phyloP scores from a whole-genome alignment of 2,329 filamentous ascomycete species.

The Celoporthe dispersa region DNA sequence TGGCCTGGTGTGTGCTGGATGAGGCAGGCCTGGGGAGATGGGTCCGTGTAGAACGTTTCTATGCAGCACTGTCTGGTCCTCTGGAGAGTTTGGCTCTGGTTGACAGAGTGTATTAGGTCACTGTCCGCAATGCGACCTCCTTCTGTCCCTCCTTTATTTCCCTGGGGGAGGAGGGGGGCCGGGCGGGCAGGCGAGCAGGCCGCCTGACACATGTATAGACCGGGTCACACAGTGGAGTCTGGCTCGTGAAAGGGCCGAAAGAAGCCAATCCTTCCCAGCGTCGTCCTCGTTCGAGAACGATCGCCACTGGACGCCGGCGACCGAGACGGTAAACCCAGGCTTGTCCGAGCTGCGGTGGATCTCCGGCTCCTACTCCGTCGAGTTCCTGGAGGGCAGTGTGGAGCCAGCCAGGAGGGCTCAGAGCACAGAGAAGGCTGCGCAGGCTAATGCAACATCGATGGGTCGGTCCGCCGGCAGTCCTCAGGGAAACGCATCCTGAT shows the following conservation, averaged over 20 bases:
- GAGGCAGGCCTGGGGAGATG: neutral
- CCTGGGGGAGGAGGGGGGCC: too few relatives aligned
- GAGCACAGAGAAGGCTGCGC: neutral
- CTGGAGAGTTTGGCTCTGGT: neutral
- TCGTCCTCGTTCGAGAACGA: neutral
- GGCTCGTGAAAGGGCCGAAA: neutral
- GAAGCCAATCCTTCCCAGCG: neutral
- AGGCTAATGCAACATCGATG: neutral
- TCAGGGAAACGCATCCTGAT: neutral
- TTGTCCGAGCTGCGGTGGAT: neutral
- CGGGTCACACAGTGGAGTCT: neutral
- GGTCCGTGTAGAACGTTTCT: neutral
- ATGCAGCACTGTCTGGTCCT: neutral
- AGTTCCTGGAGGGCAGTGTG: neutral
- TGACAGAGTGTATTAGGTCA: neutral
- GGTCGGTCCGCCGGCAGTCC: slow-evolving; percentile 1
- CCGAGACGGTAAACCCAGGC: neutral
- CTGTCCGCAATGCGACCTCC: neutral
- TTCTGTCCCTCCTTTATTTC: slow-evolving; percentile 1
- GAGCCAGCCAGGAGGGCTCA: neutral
- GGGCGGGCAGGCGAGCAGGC: neutral
- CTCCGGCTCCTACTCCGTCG: slow-evolving; percentile 1
- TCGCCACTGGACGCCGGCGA: neutral
- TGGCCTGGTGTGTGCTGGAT: neutral
- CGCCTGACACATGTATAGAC: neutral